These are phyloP conservation scores for Fusarium sp. DNA, from an alignment of 2,329 filamentous ascomycete genomes.

Conservation along the genomic window DNA sequence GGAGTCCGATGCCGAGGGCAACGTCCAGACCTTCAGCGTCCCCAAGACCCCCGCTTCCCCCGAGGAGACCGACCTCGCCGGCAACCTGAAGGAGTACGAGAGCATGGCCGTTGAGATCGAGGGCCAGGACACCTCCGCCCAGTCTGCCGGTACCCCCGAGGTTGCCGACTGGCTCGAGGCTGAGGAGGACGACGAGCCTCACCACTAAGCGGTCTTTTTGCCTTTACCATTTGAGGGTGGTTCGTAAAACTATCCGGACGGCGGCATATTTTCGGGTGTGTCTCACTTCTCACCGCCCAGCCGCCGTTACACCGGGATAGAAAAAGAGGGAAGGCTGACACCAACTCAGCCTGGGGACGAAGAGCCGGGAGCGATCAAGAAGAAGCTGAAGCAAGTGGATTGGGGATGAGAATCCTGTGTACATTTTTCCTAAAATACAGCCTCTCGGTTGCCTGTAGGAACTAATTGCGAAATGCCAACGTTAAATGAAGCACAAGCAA, in stretches of 20 bases:
- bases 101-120: conserved; percentile 93
- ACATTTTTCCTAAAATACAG: conserved; percentile 54
- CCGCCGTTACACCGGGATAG: conserved; percentile 20
- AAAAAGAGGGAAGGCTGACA: conserved; percentile 36
- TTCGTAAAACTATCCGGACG: conserved; percentile 20
- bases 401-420: conserved; percentile 52
- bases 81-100: conserved; percentile 95
- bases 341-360: conserved; percentile 15
- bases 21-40: conserved; percentile 87
- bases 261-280: conserved; percentile 12
- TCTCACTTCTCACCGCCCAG: conserved; percentile 26
- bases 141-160: conserved; percentile 69
- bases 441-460: conserved; percentile 51
- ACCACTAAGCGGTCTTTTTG: conserved; percentile 60
- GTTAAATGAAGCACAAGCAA: conserved; percentile 47
- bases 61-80: conserved; percentile 93
- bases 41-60: conserved; percentile 88
- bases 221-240: conserved; percentile 8
- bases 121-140: conserved; percentile 76
- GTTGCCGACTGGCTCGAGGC: conserved; percentile 85
- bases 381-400: conserved; percentile 41
- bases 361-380: conserved; percentile 18
- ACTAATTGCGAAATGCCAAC: conserved; percentile 50
- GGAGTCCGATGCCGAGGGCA: conserved; percentile 86
- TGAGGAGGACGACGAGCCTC: conserved; percentile 70